These are phyloP conservation scores for Globisporangium perplexum DNA, from an alignment of 352 stramenopile genomes.

Conservation along the genomic window DNA sequence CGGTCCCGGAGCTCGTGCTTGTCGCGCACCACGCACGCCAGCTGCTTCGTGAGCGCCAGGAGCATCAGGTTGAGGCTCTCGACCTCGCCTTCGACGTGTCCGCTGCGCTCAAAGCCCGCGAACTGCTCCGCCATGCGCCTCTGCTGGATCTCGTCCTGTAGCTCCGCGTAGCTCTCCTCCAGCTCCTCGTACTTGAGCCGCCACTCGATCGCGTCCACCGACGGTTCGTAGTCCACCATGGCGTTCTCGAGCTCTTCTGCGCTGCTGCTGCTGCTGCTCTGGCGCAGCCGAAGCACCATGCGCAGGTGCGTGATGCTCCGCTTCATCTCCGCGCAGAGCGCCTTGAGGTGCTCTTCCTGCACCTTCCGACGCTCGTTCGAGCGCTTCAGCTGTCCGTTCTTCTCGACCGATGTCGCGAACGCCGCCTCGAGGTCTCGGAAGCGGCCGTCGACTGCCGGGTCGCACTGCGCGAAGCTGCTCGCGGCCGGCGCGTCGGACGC, in stretches of 20 bases:
- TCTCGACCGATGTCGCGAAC: slow-evolving; percentile 52
- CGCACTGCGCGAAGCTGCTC: slow-evolving; percentile 13
- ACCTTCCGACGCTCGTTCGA: slow-evolving; percentile 51
- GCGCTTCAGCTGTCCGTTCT: slow-evolving; percentile 46
- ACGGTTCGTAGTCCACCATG: slow-evolving; percentile 47
- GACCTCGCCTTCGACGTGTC: slow-evolving; percentile 23
- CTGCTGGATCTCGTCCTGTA: slow-evolving; percentile 43
- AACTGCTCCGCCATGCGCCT: slow-evolving; percentile 9
- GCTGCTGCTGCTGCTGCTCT: background rate
- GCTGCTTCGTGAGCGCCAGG: slow-evolving; percentile 50
- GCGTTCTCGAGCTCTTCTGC: slow-evolving; percentile 13
- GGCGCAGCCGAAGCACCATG: slow-evolving; percentile 45
- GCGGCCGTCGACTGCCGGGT: slow-evolving; percentile 31
- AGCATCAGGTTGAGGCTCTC: slow-evolving; percentile 71
- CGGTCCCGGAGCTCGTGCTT: slow-evolving; percentile 70
- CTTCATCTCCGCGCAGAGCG: slow-evolving; percentile 55
- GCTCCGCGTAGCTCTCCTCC: slow-evolving; percentile 44
- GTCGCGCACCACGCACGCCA: slow-evolving; percentile 60
- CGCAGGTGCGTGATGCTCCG: slow-evolving; percentile 47
- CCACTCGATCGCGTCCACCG: slow-evolving; percentile 75
- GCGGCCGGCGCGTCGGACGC: background rate
- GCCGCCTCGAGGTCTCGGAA: slow-evolving; percentile 63
- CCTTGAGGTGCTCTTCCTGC: slow-evolving; percentile 43
- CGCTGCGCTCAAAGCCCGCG: background rate
- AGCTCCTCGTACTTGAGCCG: slow-evolving; percentile 80